Evolutionary conservation across 2,329 filamentous ascomycete genomes (phyloP).

Genomic region (Colletotrichum gigasporum): DNA sequence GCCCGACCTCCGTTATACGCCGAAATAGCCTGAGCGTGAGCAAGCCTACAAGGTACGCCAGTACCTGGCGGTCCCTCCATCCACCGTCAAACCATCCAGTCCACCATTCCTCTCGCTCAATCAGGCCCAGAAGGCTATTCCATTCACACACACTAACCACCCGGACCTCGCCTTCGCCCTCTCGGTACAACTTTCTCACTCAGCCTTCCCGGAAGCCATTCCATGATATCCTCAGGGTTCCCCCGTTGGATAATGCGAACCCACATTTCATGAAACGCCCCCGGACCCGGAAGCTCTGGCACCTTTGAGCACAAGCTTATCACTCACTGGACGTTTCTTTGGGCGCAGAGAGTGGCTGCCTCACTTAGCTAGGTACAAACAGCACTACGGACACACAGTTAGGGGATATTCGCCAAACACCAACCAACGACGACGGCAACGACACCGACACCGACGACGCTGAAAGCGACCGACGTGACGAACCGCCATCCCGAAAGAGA

Average conservation of each 20-base stretch:
- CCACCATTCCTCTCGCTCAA: constrained; percentile 14
- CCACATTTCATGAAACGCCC: constrained; percentile 34
- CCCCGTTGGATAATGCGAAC: constrained; percentile 24
- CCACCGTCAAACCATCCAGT: not conserved
- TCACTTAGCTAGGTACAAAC: too few species aligned
- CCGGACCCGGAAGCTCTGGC: constrained; percentile 33
- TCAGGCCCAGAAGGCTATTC: constrained; percentile 18
- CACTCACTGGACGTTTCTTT: constrained; percentile 9
- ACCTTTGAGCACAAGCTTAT: constrained; percentile 32
- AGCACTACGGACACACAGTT: too few species aligned
- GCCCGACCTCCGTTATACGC: too few species aligned
- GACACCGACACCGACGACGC: not conserved
- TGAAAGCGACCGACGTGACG: constrained; percentile 24
- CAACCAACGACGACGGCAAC: too few species aligned
- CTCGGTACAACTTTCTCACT: constrained; percentile 13
- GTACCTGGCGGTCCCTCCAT: constrained; percentile 13
- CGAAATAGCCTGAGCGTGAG: not conserved
- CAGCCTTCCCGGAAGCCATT: constrained; percentile 6
- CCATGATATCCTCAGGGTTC: constrained; percentile 13
- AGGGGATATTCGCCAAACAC: too few species aligned
- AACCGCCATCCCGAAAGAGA: constrained; percentile 30
- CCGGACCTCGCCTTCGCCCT: constrained; percentile 9
- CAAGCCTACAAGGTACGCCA: too few species aligned
- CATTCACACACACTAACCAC: constrained; percentile 28
- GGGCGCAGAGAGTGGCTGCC: constrained; percentile 22